A percentile compares a stretch with the other conserved stretches of the same genome.
phyloP scores from a whole-genome alignment of 345 rosid genomes.

The Murraya koenigii region DNA sequence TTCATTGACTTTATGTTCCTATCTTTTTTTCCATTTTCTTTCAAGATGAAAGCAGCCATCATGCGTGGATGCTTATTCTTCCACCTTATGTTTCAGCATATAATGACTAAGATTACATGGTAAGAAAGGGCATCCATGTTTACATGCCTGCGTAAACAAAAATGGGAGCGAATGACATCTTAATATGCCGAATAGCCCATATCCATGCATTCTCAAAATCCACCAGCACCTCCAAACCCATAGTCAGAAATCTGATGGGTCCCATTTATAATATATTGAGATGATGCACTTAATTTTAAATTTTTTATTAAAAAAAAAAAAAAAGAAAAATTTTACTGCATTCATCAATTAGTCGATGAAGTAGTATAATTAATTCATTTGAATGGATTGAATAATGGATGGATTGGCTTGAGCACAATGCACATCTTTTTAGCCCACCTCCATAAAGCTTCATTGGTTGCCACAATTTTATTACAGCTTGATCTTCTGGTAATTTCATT shows the following conservation, averaged over 20 bases:
- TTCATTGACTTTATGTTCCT: constrained; percentile 18
- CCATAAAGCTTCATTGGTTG: constrained; percentile 43
- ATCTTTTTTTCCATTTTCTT: constrained; percentile 20
- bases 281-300: too few species aligned
- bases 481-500: constrained; percentile 53
- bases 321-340: too few species aligned
- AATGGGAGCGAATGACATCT: constrained; percentile 29
- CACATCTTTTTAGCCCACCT: constrained; percentile 50
- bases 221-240: too few species aligned
- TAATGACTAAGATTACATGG: constrained; percentile 7
- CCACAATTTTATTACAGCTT: constrained; percentile 55
- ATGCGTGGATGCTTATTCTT: background rate
- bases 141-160: constrained; percentile 16
- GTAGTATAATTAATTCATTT: too few species aligned
- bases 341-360: too few species aligned
- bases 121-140: constrained; percentile 7
- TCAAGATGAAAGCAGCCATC: constrained; percentile 26
- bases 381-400: constrained; percentile 35
- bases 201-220: too few species aligned
- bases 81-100: constrained; percentile 16
- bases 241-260: too few species aligned
- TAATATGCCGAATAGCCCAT: too few species aligned
- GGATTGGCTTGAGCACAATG: constrained; percentile 49
- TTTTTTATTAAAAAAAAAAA: too few species aligned
- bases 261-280: too few species aligned